Percentiles rank a stretch among this genome's conserved stretches.
Evolutionary conservation across 768 basidiomycete genomes (phyloP).

Genomic region (Boletus barrowsii): DNA sequence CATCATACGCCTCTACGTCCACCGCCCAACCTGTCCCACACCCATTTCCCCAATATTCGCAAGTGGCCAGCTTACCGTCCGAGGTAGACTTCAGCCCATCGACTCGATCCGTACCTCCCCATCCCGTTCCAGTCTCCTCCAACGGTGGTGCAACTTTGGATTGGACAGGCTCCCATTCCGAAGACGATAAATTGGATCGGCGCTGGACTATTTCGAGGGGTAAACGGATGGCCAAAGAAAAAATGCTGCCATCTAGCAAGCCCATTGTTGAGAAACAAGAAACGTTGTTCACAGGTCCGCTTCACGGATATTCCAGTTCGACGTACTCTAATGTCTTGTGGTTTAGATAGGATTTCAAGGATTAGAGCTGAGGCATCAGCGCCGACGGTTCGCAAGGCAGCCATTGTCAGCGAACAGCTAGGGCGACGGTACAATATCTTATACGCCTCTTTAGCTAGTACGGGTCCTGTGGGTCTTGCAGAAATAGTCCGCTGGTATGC

Average conservation of each 20-base stretch:
- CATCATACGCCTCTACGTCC: conserved; percentile 34
- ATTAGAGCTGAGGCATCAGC: conserved; percentile 50
- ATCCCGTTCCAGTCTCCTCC: conserved; percentile 68
- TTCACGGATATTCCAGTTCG: neutral
- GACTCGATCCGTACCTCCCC: conserved; percentile 42
- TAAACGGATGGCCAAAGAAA: conserved; percentile 59
- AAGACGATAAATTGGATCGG: conserved; percentile 56
- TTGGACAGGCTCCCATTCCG: conserved; percentile 58
- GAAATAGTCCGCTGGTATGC: conserved; percentile 60
- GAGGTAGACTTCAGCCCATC: conserved; percentile 75
- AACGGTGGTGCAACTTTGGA: conserved; percentile 71
- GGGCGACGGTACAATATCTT: conserved; percentile 61
- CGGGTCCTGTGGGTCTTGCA: conserved; percentile 41
- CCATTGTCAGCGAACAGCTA: conserved; percentile 63
- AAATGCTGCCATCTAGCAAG: conserved; percentile 38
- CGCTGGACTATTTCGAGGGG: conserved; percentile 55
- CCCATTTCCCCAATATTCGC: conserved; percentile 23
- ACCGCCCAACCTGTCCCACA: conserved; percentile 13
- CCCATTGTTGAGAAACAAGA: conserved; percentile 58
- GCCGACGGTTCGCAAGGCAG: conserved; percentile 60
- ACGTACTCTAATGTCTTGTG: neutral
- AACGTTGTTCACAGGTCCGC: conserved; percentile 51
- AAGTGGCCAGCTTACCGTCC: conserved; percentile 19
- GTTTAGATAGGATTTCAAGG: conserved; percentile 53
- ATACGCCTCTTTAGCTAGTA: conserved; percentile 35